Conservation (phyloP, 225 moss, liverwort and hornwort species). For the Physcomitrellopsis africana region DNA sequence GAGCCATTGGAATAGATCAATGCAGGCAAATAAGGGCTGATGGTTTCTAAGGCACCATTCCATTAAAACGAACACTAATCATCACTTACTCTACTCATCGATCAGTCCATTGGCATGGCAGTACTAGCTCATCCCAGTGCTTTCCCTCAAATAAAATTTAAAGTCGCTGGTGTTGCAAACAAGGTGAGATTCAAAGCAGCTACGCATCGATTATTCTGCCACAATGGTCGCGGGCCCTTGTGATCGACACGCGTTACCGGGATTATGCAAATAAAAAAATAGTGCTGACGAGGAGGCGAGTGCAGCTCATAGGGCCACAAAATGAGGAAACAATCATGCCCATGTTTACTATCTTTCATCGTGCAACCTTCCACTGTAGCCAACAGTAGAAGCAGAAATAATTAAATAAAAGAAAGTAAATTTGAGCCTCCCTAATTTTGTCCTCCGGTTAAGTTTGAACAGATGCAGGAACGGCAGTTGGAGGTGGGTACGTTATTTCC, state of each 20-base stretch:
- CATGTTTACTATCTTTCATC: neutral
- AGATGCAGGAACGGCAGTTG: slow-evolving; percentile 36
- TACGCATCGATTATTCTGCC: slow-evolving; percentile 25
- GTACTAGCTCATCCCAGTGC: too few relatives aligned
- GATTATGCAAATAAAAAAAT: neutral
- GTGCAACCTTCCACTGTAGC: slow-evolving; percentile 23
- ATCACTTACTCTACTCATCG: too few relatives aligned
- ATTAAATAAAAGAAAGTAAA: neutral
- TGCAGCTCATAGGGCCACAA: slow-evolving; percentile 16
- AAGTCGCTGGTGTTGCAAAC: too few relatives aligned
- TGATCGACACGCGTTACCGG: slow-evolving; percentile 3
- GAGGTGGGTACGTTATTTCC: slow-evolving; percentile 1
- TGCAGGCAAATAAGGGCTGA: too few relatives aligned
- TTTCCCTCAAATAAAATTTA: too few relatives aligned
- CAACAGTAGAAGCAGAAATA: neutral
- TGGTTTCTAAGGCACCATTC: too few relatives aligned
- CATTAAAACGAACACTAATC: too few relatives aligned
- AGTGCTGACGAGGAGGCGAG: neutral
- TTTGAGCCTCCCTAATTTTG: neutral
- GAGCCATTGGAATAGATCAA: too few relatives aligned
- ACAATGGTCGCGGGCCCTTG: slow-evolving; percentile 16
- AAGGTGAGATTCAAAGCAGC: too few relatives aligned
- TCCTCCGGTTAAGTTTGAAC: slow-evolving; percentile 18
- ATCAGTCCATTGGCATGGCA: too few relatives aligned
- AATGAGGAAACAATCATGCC: neutral